These are phyloP conservation scores for Colletotrichum phormii DNA, from an alignment of 2,329 filamentous ascomycete species.

Conservation along the genomic window DNA sequence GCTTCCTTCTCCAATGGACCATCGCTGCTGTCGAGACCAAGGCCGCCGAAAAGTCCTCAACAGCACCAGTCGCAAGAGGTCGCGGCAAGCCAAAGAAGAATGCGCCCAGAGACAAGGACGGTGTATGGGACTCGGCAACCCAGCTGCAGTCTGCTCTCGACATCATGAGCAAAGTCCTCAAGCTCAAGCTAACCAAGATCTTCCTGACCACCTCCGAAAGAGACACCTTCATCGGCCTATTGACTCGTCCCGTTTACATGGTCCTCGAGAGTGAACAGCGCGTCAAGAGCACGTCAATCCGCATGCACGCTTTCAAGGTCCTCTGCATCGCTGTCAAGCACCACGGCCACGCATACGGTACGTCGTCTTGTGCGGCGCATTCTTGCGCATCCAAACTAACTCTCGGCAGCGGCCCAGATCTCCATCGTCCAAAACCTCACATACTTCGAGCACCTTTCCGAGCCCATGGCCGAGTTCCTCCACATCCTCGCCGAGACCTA, in stretches of 20 bases:
- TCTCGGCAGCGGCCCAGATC: slow-evolving; percentile 84
- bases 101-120: slow-evolving; percentile 76
- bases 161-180: slow-evolving; percentile 95
- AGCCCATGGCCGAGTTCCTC: slow-evolving; percentile 98
- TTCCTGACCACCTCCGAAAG: slow-evolving; percentile 97
- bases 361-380: slow-evolving; percentile 40
- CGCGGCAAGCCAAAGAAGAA: slow-evolving; percentile 83
- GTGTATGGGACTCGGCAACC: slow-evolving; percentile 86
- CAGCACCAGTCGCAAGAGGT: slow-evolving; percentile 76
- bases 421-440: slow-evolving; percentile 97
- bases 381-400: slow-evolving; percentile 43
- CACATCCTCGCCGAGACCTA: slow-evolving; percentile 97
- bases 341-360: slow-evolving; percentile 95
- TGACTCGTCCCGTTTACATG: slow-evolving; percentile 93
- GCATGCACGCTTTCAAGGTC: slow-evolving; percentile 98
- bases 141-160: slow-evolving; percentile 92
- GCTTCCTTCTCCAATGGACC: slow-evolving; percentile 94
- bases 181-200: slow-evolving; percentile 89
- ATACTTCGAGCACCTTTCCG: slow-evolving; percentile 98
- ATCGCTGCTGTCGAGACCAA: slow-evolving; percentile 95
- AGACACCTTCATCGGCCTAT: slow-evolving; percentile 91
- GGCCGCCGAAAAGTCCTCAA: slow-evolving; percentile 86
- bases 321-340: slow-evolving; percentile 97
- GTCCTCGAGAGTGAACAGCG: slow-evolving; percentile 94
- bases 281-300: slow-evolving; percentile 87